A percentile compares a stretch with the other conserved stretches of the same genome.
phyloP scores from a whole-genome alignment of 495 filamentous ascomycete species.

The Aspergillus steynii region DNA sequence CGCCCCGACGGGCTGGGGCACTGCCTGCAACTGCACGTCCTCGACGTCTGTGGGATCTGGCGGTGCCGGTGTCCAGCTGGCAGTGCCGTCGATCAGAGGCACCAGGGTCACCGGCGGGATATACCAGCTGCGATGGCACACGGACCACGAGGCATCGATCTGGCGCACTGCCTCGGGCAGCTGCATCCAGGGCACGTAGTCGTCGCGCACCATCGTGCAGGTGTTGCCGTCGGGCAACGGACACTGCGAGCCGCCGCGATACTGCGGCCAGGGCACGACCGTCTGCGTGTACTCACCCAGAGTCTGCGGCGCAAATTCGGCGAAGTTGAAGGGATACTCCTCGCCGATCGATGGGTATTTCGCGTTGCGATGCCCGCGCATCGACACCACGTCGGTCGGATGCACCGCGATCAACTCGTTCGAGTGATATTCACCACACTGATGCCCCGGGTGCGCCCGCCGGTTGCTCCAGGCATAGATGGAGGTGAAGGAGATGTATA shows the following conservation, averaged over 20 bases:
- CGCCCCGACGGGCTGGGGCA: not conserved
- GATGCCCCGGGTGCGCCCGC: constrained; percentile 18
- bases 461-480: constrained; percentile 29
- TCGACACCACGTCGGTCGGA: constrained; percentile 18
- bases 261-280: constrained; percentile 28
- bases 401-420: constrained; percentile 22
- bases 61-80: not conserved
- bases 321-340: constrained; percentile 27
- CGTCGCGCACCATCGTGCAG: constrained; percentile 27
- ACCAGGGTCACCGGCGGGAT: constrained; percentile 18
- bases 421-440: constrained; percentile 23
- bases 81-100: constrained; percentile 6
- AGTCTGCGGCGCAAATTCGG: constrained; percentile 24
- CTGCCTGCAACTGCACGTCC: not conserved
- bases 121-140: constrained; percentile 15
- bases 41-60: not conserved
- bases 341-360: constrained; percentile 23
- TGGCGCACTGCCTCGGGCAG: constrained; percentile 14
- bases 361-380: constrained; percentile 25
- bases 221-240: constrained; percentile 9
- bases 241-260: constrained; percentile 26
- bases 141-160: constrained; percentile 13
- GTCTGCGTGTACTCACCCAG: constrained; percentile 23
- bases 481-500: constrained; percentile 29
- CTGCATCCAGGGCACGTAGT: constrained; percentile 12